Base-by-base conservation (phyloP, 805 yeast species). In the Yamadazyma phyllophila region DNA sequence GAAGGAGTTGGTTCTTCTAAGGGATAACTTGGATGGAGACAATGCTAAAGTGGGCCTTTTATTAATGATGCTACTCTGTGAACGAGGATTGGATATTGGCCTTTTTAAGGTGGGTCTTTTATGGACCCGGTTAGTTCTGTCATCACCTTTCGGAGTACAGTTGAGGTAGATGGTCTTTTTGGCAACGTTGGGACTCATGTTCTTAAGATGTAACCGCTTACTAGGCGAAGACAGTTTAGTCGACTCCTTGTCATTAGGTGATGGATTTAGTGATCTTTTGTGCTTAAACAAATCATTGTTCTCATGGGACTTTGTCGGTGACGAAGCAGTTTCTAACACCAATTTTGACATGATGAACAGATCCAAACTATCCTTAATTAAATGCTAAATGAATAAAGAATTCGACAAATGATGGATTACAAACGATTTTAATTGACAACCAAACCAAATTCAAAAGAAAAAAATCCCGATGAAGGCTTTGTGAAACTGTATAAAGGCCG, bases 111-210 rank as follows among this genome's bases (percentile, higher is more conserved):
- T 39, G 6, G 54, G 54, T 41, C 52, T 39, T 37, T 44, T 41
- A n/a, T 44, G 44, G n/a, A 36, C 13, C 3, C 35, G 34, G n/a
- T 27, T 9, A 52, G 33, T 30, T 34, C 32, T 39, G 12, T 42
- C 44, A 15, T 40, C 43, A 37, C 36, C 46, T 40, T n/a, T 48
- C 24, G 42, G 43, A 42, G 50, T 48, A 14, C 44, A 46, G 17
- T 51, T 51, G n/a, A 61, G 48, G 47, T 61, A 56, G 24, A 65
- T 53, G 9, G 65, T 58, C 44, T 55, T 58, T 17, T 59, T 53
- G 11, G 61, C 35, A 10, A 66, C 69, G 46, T 67, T 67, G 32
- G 73, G 71, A 51, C 70, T 65, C 68, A 67, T 63, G 44, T 52
- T 61, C 42, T 62, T 68, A 37, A 67, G 53, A 42, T 58, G 58